phyloP scores from a whole-genome alignment of 352 stramenopile species.

The Globisporangium nunn region DNA sequence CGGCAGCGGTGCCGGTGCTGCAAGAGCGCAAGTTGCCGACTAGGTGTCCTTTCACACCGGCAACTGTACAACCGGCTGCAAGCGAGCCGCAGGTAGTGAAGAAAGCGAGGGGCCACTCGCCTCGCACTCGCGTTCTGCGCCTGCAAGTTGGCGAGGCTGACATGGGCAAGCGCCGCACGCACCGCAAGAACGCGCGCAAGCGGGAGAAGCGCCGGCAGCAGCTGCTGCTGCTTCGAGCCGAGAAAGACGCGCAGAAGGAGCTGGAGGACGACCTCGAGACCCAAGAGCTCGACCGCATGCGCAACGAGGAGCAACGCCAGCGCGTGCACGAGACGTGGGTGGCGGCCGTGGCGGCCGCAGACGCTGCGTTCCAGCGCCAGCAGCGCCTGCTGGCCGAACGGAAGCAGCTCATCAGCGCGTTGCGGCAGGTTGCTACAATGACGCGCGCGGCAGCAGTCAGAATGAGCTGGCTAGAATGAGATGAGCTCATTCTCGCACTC shows the following conservation, averaged over 20 bases:
- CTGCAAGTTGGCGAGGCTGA: no score
- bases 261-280: conserved; percentile 14
- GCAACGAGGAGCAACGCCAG: conserved; percentile 50
- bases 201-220: conserved; percentile 60
- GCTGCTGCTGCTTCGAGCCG: neutral
- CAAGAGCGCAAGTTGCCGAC: no score
- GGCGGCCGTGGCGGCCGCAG: conserved; percentile 27
- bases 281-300: conserved; percentile 42
- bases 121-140: no score
- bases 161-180: conserved; percentile 31
- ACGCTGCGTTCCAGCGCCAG: conserved; percentile 35
- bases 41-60: no score
- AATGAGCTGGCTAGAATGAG: neutral
- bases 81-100: no score
- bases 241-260: conserved; percentile 18
- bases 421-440: conserved; percentile 30
- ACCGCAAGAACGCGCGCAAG: conserved; percentile 78
- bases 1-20: no score
- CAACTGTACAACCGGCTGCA: no score
- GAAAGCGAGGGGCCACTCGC: no score
- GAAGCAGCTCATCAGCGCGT: conserved; percentile 33
- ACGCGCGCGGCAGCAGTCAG: neutral
- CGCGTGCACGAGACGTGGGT: conserved; percentile 50
- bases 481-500: conserved; percentile 9
- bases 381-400: conserved; percentile 43